Base-by-base conservation (phyloP, 2,329 filamentous ascomycete genomes). In the Paraphoma sp. region DNA sequence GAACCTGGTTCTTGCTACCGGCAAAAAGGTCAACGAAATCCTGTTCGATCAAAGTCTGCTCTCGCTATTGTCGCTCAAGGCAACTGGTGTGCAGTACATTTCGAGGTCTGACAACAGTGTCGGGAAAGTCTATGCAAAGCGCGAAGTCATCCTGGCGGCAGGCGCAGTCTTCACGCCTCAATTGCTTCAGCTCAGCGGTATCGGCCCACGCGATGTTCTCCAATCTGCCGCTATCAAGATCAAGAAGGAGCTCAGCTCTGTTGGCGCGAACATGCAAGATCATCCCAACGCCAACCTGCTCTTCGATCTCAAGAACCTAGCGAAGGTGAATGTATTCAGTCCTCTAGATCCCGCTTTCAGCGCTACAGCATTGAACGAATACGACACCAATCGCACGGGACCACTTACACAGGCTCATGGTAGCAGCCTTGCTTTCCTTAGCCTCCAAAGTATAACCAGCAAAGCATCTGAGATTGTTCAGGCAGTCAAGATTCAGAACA, bases 101-200 rank as follows among this genome's bases (percentile, higher is more conserved):
- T 68, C 65, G 2, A 60, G 63, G 1, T 51, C 49, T 3, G 65
- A 67, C 48, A 57, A 60, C 5, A 62, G 65, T 0, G 46, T 64
- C 7, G 64, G 62, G 8, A 46, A 59, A 38, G 68, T 68, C 11
- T 67, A 59, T n/a, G 69, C 70, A 1, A 60, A 48, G 12, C 59
- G 55, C 14, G 87, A 89, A 60, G 81, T 89, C 8, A 81, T 90
- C 38, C 70, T 90, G 2, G 86, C 85, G 0, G 87, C 87, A 0
- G 82, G 80, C 29, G 76, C 64, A 84, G 41, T 81, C 83, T 66
- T 86, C 83, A 9, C 87, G 82, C 5, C 85, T 83, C 71, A 76
- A 86, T 14, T 80, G 84, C n/a, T 75, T 1, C 67, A 69, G 43
- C 60, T 71, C 7, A 71, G 67, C 36, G 73, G 72, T 1, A 59